Conservation (phyloP, 345 rosid genomes). For the Moricandia arvensis region DNA sequence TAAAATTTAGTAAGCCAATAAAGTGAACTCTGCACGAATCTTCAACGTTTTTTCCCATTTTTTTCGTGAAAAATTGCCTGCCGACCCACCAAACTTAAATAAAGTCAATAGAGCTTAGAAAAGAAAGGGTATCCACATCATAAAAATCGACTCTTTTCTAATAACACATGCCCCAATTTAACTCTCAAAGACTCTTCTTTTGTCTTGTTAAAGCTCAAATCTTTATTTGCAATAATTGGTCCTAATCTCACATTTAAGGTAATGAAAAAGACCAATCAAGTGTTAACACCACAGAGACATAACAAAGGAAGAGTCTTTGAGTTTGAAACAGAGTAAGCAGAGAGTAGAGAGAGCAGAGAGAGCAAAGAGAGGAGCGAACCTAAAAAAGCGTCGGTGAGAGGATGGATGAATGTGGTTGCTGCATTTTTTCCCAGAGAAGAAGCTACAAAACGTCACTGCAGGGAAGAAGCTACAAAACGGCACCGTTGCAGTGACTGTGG, state of each 20-base stretch:
- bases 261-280: background rate
- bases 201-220: slow-evolving; percentile 27
- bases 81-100: slow-evolving; percentile 37
- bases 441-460: background rate
- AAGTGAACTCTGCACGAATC: slow-evolving; percentile 33
- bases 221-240: slow-evolving; percentile 16
- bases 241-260: background rate
- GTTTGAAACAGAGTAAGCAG: slow-evolving; percentile 1
- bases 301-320: slow-evolving; percentile 8
- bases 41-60: slow-evolving; percentile 4
- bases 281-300: background rate
- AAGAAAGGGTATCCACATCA: slow-evolving; percentile 27
- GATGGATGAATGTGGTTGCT: background rate
- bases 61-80: slow-evolving; percentile 9
- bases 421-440: background rate
- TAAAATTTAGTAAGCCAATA: slow-evolving; percentile 30
- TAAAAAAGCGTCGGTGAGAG: background rate
- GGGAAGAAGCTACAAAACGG: background rate
- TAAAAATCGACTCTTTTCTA: slow-evolving; percentile 20
- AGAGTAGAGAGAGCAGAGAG: background rate
- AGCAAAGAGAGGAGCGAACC: background rate
- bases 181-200: background rate
- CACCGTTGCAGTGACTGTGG: background rate
- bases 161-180: slow-evolving; percentile 1
- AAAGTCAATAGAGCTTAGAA: slow-evolving; percentile 30